These are phyloP conservation scores for Carallia brachiata DNA, from an alignment of 345 rosid genomes.

Conservation along the genomic window DNA sequence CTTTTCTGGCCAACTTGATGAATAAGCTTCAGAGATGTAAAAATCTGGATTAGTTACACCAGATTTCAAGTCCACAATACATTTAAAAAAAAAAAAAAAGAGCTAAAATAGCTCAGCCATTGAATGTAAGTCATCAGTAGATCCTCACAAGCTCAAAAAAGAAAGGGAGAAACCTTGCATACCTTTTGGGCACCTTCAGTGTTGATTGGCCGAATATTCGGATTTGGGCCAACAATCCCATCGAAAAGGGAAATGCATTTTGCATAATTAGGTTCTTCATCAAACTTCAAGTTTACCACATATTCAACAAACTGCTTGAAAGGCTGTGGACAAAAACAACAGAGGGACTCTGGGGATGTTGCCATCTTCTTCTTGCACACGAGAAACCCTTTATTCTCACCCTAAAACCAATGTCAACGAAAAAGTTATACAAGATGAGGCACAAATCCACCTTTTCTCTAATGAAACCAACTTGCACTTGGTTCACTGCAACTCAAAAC, in stretches of 20 bases:
- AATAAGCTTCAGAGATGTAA: conserved; percentile 18
- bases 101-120: neutral
- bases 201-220: conserved; percentile 70
- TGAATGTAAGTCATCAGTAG: neutral
- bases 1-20: conserved; percentile 77
- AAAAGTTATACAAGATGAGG: conserved; percentile 5
- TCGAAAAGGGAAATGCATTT: conserved; percentile 80
- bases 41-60: conserved; percentile 4
- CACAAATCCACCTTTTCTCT: neutral
- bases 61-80: neutral
- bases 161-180: conserved; percentile 11
- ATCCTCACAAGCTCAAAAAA: neutral
- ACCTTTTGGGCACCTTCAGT: conserved; percentile 99
- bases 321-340: conserved; percentile 86
- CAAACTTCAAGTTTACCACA: conserved; percentile 86
- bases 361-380: conserved; percentile 96
- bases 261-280: conserved; percentile 92
- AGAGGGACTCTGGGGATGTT: conserved; percentile 80
- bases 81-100: neutral
- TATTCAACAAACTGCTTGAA: conserved; percentile 86
- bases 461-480: neutral
- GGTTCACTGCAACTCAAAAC: neutral
- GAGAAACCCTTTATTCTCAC: conserved; percentile 93
- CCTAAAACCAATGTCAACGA: conserved; percentile 41
- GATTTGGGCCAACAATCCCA: conserved; percentile 64